phyloP scores from a whole-genome alignment of 148 eudicot genomes.

The Rhododendron henanense region DNA sequence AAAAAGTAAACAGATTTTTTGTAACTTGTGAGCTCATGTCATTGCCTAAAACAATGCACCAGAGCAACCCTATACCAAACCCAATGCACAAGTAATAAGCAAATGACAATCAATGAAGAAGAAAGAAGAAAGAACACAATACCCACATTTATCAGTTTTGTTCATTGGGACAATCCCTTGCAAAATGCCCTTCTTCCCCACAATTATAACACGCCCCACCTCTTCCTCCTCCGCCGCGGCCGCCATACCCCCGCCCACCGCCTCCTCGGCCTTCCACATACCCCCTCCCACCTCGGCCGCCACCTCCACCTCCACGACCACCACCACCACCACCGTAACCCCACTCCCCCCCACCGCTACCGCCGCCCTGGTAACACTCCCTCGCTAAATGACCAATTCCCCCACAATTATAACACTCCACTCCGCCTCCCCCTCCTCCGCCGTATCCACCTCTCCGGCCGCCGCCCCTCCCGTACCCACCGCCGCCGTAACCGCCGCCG shows the following conservation, averaged over 20 bases:
- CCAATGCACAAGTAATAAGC: background rate
- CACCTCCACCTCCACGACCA: background rate
- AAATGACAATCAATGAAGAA: background rate
- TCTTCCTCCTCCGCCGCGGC: slow-evolving; percentile 25
- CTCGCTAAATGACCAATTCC: slow-evolving; percentile 19
- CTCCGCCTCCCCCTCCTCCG: slow-evolving; percentile 18
- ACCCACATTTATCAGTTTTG: slow-evolving; percentile 18
- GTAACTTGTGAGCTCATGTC: background rate
- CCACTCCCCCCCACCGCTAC: slow-evolving; percentile 1
- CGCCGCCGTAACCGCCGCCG: slow-evolving; percentile 1
- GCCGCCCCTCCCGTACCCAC: slow-evolving; percentile 14
- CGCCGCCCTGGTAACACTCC: slow-evolving; percentile 8
- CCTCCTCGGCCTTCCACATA: slow-evolving; percentile 13
- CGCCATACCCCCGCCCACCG: slow-evolving; percentile 14
- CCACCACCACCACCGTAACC: background rate
- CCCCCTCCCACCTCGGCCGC: slow-evolving; percentile 14
- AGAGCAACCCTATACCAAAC: background rate
- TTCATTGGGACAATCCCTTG: slow-evolving; percentile 45
- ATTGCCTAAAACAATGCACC: slow-evolving; percentile 4
- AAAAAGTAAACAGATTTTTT: background rate
- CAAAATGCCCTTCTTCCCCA: slow-evolving; percentile 64
- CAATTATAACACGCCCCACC: slow-evolving; percentile 38
- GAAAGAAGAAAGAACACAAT: background rate
- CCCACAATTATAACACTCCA: slow-evolving; percentile 29
- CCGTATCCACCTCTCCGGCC: slow-evolving; percentile 15